Percentiles rank a stretch among this genome's conserved stretches.
Conservation (phyloP, 495 filamentous ascomycete genomes). For the Penicillium goetzii region DNA sequence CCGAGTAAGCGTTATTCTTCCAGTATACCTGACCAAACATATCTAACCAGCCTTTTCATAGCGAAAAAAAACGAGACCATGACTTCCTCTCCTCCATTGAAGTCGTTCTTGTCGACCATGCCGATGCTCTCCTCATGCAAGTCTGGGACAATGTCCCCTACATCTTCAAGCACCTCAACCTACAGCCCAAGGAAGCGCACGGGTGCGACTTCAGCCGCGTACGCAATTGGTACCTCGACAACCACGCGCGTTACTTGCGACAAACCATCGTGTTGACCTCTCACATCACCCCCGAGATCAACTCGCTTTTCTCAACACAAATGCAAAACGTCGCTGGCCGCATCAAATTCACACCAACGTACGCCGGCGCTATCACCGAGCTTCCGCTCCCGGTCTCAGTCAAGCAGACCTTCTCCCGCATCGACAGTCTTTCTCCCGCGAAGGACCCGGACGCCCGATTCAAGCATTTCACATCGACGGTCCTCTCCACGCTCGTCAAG, state of each 20-base stretch:
- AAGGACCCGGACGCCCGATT: slow-evolving; percentile 89
- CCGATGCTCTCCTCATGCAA: slow-evolving; percentile 93
- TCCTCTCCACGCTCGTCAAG: slow-evolving; percentile 74
- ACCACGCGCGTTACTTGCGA: slow-evolving; percentile 74
- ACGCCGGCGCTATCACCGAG: slow-evolving; percentile 67
- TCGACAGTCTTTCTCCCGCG: slow-evolving; percentile 66
- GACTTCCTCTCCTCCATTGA: slow-evolving; percentile 95
- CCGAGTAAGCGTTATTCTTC: slow-evolving; percentile 44
- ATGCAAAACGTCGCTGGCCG: slow-evolving; percentile 82
- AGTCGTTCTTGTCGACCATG: slow-evolving; percentile 85
- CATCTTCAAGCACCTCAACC: slow-evolving; percentile 89
- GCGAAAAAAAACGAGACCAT: slow-evolving; percentile 76
- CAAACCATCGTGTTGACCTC: slow-evolving; percentile 81
- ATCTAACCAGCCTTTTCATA: slow-evolving; percentile 26
- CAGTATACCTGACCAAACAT: neutral
- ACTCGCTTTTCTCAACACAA: slow-evolving; percentile 72
- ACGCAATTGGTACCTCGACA: slow-evolving; percentile 88
- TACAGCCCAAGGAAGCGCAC: slow-evolving; percentile 86
- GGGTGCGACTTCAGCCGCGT: slow-evolving; percentile 94
- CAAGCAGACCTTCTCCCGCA: slow-evolving; percentile 89
- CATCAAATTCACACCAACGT: slow-evolving; percentile 66
- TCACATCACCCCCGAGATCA: slow-evolving; percentile 88
- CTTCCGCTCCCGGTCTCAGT: slow-evolving; percentile 67
- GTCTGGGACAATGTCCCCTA: slow-evolving; percentile 96
- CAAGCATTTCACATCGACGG: slow-evolving; percentile 79